Evolutionary conservation across 2,329 filamentous ascomycete genomes (phyloP).

Genomic region (Aquanectria penicillioides): DNA sequence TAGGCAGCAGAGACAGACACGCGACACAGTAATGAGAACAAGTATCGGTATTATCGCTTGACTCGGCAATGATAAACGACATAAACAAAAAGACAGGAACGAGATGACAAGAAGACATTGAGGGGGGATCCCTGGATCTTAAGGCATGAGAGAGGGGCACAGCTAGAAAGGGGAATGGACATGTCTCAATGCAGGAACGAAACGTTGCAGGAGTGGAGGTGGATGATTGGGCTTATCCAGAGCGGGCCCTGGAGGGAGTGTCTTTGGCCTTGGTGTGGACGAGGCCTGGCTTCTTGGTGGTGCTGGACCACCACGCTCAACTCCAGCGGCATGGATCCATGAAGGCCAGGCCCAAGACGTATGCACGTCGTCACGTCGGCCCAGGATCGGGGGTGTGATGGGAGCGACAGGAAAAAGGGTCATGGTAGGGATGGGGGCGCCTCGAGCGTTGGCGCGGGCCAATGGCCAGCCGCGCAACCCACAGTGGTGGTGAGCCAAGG

Average conservation of each 20-base stretch:
- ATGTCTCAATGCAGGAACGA: constrained; percentile 54
- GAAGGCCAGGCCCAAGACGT: constrained; percentile 35
- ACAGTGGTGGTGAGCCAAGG: constrained; percentile 34
- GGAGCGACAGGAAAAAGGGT: constrained; percentile 31
- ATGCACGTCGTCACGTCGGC: constrained; percentile 37
- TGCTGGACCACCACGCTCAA: constrained; percentile 32
- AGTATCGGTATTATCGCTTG: constrained; percentile 11
- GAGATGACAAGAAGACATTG: constrained; percentile 10
- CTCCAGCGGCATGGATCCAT: constrained; percentile 37
- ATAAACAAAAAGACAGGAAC: constrained; percentile 14
- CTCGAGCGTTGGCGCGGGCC: constrained; percentile 25
- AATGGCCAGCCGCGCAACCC: constrained; percentile 34
- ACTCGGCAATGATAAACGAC: constrained; percentile 15
- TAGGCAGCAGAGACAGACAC: not conserved
- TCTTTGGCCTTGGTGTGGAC: constrained; percentile 31
- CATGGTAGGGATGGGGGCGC: constrained; percentile 26
- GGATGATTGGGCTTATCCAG: constrained; percentile 31
- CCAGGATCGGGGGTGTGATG: constrained; percentile 36
- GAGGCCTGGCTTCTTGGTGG: constrained; percentile 33
- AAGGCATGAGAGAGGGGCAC: constrained; percentile 38
- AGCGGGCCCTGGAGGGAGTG: constrained; percentile 31
- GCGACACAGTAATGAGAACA: constrained; percentile 9
- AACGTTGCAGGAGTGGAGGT: constrained; percentile 35
- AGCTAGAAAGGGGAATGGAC: constrained; percentile 44
- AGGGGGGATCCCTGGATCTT: constrained; percentile 38